Evolutionary conservation across 2,329 filamentous ascomycete species (phyloP).

Genomic region (Chaetomiaceae sp.): DNA sequence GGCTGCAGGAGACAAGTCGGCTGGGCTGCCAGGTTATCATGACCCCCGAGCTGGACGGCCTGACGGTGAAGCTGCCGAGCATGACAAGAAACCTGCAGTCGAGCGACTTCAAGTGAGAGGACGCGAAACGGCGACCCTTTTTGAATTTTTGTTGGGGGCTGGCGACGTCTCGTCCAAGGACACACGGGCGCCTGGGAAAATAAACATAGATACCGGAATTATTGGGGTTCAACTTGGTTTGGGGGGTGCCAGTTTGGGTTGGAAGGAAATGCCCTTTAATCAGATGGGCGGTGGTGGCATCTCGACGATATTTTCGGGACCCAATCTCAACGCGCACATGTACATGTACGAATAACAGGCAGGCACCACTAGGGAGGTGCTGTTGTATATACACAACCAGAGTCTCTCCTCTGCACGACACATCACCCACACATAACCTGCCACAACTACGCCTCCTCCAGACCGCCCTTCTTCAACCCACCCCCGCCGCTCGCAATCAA

Average conservation of each 20-base stretch:
- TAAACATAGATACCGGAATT: constrained; percentile 25
- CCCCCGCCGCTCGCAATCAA: constrained; percentile 68
- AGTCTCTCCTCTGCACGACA: constrained; percentile 16
- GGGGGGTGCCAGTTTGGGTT: not conserved
- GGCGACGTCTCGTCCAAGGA: constrained; percentile 15
- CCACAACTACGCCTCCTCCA: constrained; percentile 49
- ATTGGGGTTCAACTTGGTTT: constrained; percentile 2
- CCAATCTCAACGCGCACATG: constrained; percentile 7
- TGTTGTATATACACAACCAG: constrained; percentile 14
- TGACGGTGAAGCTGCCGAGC: constrained; percentile 77
- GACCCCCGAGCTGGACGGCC: constrained; percentile 81
- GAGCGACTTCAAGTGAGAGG: constrained; percentile 67
- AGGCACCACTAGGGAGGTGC: not conserved
- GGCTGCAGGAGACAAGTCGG: constrained; percentile 76
- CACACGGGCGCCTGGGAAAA: constrained; percentile 11
- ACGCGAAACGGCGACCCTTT: not conserved
- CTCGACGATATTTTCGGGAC: not conserved
- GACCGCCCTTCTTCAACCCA: constrained; percentile 51
- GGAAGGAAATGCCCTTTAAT: too few relatives aligned
- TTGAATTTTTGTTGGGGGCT: constrained; percentile 4
- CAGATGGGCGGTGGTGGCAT: not conserved
- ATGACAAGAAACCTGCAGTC: constrained; percentile 97
- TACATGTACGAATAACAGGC: constrained; percentile 18
- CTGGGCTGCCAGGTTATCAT: constrained; percentile 89
- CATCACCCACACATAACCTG: not conserved